phyloP scores from a whole-genome alignment of 805 yeast species.

The Saccharomycodes ludwigii region DNA sequence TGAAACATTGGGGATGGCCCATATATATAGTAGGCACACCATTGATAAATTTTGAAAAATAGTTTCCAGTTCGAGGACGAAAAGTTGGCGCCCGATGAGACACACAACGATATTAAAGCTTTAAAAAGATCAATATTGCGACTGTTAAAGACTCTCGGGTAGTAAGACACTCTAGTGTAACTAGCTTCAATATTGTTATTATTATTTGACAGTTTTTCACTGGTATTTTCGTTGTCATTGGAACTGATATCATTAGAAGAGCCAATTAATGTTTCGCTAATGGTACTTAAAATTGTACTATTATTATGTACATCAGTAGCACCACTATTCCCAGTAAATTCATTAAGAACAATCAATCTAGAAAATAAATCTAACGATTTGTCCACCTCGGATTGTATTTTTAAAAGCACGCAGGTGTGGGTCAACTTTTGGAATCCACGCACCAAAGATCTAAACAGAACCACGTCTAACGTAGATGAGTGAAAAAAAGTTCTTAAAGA shows the following conservation, averaged over 20 bases:
- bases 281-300: constrained; percentile 10
- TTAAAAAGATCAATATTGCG: constrained; percentile 67
- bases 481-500: constrained; percentile 42
- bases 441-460: constrained; percentile 52
- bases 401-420: constrained; percentile 73
- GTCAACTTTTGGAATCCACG: constrained; percentile 71
- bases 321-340: constrained; percentile 33
- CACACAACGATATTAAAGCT: constrained; percentile 65
- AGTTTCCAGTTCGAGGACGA: constrained; percentile 50
- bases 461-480: constrained; percentile 52
- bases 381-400: constrained; percentile 43
- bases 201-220: not conserved
- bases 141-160: constrained; percentile 39
- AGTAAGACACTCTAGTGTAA: constrained; percentile 10
- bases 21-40: constrained; percentile 62
- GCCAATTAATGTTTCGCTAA: constrained; percentile 15
- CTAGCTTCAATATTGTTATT: not conserved
- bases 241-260: constrained; percentile 1
- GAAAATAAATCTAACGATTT: constrained; percentile 38
- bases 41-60: constrained; percentile 53
- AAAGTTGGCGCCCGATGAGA: constrained; percentile 69
- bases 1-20: constrained; percentile 38
- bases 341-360: constrained; percentile 30
- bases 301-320: constrained; percentile 30
- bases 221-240: not conserved